phyloP scores from a whole-genome alignment of 2,329 filamentous ascomycete species.

The Scytalidium lignicola region DNA sequence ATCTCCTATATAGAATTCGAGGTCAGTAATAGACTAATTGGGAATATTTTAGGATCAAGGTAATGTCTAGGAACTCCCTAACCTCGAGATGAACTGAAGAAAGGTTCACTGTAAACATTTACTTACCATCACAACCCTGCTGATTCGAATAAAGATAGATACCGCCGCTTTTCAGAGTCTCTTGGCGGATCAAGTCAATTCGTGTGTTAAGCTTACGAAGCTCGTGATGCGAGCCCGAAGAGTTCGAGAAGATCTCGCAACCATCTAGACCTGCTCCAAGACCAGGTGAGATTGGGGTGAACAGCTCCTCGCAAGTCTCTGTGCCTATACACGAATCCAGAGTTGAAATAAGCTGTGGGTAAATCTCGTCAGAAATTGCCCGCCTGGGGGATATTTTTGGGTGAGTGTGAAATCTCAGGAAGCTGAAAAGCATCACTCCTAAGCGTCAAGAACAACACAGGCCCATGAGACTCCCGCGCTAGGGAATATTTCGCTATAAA shows the following conservation, averaged over 20 bases:
- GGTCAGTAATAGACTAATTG: background rate
- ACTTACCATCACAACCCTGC: slow-evolving; percentile 52
- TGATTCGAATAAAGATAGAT: slow-evolving; percentile 60
- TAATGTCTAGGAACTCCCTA: too few species aligned
- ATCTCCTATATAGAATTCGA: too few species aligned
- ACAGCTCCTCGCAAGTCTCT: slow-evolving; percentile 67
- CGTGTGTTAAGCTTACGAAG: slow-evolving; percentile 61
- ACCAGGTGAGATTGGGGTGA: slow-evolving; percentile 43
- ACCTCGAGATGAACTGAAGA: too few species aligned
- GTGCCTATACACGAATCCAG: slow-evolving; percentile 58
- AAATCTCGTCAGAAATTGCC: background rate
- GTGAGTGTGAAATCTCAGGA: too few species aligned
- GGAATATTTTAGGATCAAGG: too few species aligned
- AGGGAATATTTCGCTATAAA: too few species aligned
- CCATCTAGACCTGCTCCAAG: slow-evolving; percentile 55
- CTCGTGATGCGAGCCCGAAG: slow-evolving; percentile 62
- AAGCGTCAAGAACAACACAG: too few species aligned
- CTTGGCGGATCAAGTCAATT: slow-evolving; percentile 60
- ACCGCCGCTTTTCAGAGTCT: slow-evolving; percentile 57
- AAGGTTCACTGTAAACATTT: background rate
- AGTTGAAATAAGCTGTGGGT: slow-evolving; percentile 34
- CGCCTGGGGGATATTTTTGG: too few species aligned
- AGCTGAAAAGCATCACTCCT: too few species aligned
- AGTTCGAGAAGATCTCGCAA: slow-evolving; percentile 65
- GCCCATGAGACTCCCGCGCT: too few species aligned